Base-by-base conservation (phyloP, 2,329 filamentous ascomycete genomes). In the Aspergillus unguis region DNA sequence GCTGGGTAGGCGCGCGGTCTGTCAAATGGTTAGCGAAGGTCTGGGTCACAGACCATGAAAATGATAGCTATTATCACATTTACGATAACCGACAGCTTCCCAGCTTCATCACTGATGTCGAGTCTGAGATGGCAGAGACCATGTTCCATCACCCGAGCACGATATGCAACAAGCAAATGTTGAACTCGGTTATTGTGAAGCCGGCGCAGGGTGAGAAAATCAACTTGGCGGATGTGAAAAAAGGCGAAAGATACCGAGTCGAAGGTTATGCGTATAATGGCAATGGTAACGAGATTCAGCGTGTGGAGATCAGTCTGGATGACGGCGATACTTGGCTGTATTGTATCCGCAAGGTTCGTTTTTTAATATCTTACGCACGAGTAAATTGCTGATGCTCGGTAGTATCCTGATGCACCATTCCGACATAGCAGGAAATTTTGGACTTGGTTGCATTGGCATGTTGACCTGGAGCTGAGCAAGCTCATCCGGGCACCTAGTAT, bases 381-480 rank as follows among this genome's bases (percentile, higher is more conserved):
- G 17, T 17, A 33, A 27, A 5, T 26, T 6, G 29, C n/a, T 44
- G 29, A 25, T 33, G 11, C 9, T 17, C 3, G 31, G 17, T 6
- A 73, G 55, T 79, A 76, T 44, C 78, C 78, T 1, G 71, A 80
- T 11, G 65, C 65, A 4, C 77, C 78, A 0, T 70, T 81, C 32
- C 68, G 78, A 4, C 77, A 82, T 50, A 78, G 77, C 3, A 76
- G 73, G 36, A 81, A 78, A 57, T 81, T 78, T 58, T 81, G 78
- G 79, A 75, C 77, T 0, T 81, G 79, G 79, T 41, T 78, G 3
- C 74, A 77, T 55, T 81, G 79, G 79, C 67, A 80, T 51, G 65
- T 80, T 1, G 79, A 81, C 50, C 65, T 81, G 2, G 71, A 73
- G 9, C 61, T 78, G 1, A 62, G 68, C 1, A 71, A 78, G 53